Evolutionary conservation across 2,329 filamentous ascomycete species (phyloP), one percentile per base, ranked within the genome.

Genomic region (Cladosporium sp.): DNA sequence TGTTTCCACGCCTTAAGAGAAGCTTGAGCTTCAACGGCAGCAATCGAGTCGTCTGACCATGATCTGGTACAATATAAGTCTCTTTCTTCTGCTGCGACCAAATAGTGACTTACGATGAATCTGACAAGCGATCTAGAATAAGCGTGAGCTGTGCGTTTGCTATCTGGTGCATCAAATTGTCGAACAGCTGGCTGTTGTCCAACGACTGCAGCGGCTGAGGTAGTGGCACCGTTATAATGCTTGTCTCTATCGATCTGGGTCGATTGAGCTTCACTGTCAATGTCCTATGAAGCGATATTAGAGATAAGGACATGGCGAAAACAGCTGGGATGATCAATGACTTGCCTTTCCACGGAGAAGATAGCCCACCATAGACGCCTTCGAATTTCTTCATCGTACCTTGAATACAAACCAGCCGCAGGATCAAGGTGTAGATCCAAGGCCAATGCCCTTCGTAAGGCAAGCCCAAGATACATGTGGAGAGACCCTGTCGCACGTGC

Each of bases 281-380:
- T 19, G 40, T 43, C 49, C 50, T 59, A 12, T 54, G 19, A 17
- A 4, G 17, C 14, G 12, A 5, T 7, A 22, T 47, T 22, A 30
- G 40, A 17, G 15, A 40, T 8, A 5, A 34, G 30, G 7, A 34
- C 30, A 34, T 34, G 8, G 11, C 4, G 9, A 11, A 12, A 34
- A 12, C 5, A 40, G 17, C 3, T n/a, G 5, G 6, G 40, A 42
- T 4, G 17, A 25, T 2, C 15, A 3, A 34, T 34, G 11, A n/a
- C 42, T 34, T 30, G 40, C 55, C 55, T 49, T 28, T 59, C 56
- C 7, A 59, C 25, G 9, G 56, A 51, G 39, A 52, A 59, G 17
- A 59, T 34, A 1, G 56, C 22, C 56, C 56, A 59, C 56, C 56
- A 59, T 2, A 59, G 20, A 5, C 56, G 45, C 22, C 56, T 50